A percentile compares a stretch with the other conserved stretches of the same genome.
These are phyloP conservation scores for Hypoxylon lienhwacheense DNA, from an alignment of 495 filamentous ascomycete genomes.

Conservation along the genomic window DNA sequence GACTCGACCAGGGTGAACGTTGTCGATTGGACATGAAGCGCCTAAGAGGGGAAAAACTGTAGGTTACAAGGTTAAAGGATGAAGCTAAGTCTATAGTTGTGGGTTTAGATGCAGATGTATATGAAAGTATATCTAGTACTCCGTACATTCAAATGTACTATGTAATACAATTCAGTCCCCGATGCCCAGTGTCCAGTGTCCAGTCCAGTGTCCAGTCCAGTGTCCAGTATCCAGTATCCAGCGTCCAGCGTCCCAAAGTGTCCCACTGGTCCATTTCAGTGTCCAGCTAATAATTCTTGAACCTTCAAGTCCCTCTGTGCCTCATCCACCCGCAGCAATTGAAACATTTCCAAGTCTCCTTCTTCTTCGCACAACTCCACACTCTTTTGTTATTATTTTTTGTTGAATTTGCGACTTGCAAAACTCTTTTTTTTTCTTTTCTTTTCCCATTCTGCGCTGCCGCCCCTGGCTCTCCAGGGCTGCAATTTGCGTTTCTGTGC, in stretches of 20 bases:
- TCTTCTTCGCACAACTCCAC: constrained; percentile 45
- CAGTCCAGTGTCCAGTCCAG: too few species aligned
- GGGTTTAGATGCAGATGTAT: too few species aligned
- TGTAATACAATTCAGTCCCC: too few species aligned
- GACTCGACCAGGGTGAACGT: constrained; percentile 25
- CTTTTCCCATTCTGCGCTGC: constrained; percentile 30
- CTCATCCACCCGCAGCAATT: constrained; percentile 37
- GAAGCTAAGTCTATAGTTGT: too few species aligned
- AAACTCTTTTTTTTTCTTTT: constrained; percentile 18
- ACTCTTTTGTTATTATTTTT: constrained; percentile 40
- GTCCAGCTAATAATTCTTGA: constrained; percentile 19
- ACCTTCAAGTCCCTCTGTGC: constrained; percentile 34
- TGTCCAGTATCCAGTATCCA: too few species aligned
- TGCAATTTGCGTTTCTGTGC: constrained; percentile 40
- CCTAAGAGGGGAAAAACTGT: constrained; percentile 1
- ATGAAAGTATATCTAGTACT: too few species aligned
- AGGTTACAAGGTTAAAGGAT: constrained; percentile 27
- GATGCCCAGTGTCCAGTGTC: too few species aligned
- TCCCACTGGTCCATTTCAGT: too few species aligned
- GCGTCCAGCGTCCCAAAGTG: too few species aligned
- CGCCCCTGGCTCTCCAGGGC: constrained; percentile 48
- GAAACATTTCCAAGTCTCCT: constrained; percentile 40
- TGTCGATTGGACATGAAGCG: too few species aligned
- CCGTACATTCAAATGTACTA: too few species aligned
- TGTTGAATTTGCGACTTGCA: constrained; percentile 28